These are phyloP conservation scores for Dissophora globulifera DNA, from an alignment of 192 early-diverging fungal genomes.

Conservation along the genomic window DNA sequence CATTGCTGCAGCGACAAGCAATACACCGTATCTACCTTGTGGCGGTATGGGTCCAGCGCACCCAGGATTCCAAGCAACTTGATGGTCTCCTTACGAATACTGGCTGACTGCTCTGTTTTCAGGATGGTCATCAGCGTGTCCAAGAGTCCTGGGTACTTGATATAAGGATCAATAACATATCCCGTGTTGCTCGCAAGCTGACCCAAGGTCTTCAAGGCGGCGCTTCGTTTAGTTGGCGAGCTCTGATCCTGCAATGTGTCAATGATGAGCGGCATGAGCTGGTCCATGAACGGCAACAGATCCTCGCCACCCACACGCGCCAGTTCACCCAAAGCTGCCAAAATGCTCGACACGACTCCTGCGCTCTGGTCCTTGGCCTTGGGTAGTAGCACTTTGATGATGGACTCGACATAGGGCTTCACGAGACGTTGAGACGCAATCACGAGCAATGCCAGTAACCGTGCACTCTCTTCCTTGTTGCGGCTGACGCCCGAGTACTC, in stretches of 20 bases:
- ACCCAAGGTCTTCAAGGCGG: conserved; percentile 87
- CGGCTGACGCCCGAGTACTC: conserved; percentile 86
- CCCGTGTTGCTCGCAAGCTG: conserved; percentile 88
- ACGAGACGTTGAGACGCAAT: conserved; percentile 81
- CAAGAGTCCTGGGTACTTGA: conserved; percentile 87
- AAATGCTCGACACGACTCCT: conserved; percentile 80
- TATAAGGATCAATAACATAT: conserved; percentile 89
- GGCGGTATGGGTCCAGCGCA: conserved; percentile 91
- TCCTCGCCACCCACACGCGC: conserved; percentile 87
- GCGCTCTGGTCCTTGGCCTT: conserved; percentile 82
- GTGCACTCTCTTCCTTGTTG: conserved; percentile 88
- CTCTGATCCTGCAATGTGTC: conserved; percentile 91
- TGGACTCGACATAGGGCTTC: conserved; percentile 90
- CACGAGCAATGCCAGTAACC: conserved; percentile 81
- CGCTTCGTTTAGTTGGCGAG: conserved; percentile 83
- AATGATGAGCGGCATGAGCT: conserved; percentile 86
- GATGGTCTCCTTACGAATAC: conserved; percentile 85
- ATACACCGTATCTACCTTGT: conserved; percentile 54
- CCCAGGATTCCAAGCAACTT: conserved; percentile 94
- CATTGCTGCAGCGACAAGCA: background rate
- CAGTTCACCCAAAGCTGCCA: conserved; percentile 86
- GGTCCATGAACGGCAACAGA: conserved; percentile 81
- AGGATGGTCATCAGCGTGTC: conserved; percentile 81
- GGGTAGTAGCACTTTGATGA: conserved; percentile 85
- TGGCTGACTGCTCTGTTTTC: conserved; percentile 79